Conservation (phyloP, 2,329 filamentous ascomycete species). For the Nectriaceae sp. region DNA sequence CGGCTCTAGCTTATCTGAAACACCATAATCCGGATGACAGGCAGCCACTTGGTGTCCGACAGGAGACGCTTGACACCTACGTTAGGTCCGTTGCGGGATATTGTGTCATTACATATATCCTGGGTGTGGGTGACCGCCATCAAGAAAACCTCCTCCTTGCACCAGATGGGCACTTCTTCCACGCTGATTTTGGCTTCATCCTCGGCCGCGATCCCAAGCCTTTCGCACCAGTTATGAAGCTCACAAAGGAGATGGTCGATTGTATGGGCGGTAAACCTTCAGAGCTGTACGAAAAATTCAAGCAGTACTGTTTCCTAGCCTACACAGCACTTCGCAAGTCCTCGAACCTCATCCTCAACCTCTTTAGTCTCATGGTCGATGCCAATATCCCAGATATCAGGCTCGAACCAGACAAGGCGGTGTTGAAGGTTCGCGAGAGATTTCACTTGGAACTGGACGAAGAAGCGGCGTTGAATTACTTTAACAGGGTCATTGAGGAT, state of each 20-base stretch:
- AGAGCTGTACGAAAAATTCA: constrained; percentile 84
- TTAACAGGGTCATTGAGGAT: constrained; percentile 89
- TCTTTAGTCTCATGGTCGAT: constrained; percentile 97
- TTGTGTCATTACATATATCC: constrained; percentile 96
- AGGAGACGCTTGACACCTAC: constrained; percentile 92
- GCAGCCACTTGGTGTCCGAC: constrained; percentile 81
- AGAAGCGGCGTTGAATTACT: constrained; percentile 85
- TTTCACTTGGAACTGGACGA: constrained; percentile 91
- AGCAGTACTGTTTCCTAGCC: constrained; percentile 93
- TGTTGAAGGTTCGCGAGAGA: constrained; percentile 90
- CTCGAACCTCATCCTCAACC: constrained; percentile 86
- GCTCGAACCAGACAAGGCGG: constrained; percentile 88
- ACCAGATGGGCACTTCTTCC: constrained; percentile 93
- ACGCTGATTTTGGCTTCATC: constrained; percentile 98
- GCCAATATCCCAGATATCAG: constrained; percentile 96
- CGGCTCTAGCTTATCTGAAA: constrained; percentile 80
- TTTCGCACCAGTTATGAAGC: constrained; percentile 95
- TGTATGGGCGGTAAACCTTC: constrained; percentile 89
- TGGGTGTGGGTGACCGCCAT: constrained; percentile 94
- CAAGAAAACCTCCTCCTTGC: constrained; percentile 92
- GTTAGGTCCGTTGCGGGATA: constrained; percentile 96
- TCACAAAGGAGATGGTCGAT: constrained; percentile 97
- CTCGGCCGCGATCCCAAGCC: constrained; percentile 96
- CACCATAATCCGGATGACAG: constrained; percentile 85
- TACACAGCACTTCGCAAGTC: constrained; percentile 90